Evolutionary conservation across 495 filamentous ascomycete genomes (phyloP).

Genomic region (Penicillium egyptiacum): DNA sequence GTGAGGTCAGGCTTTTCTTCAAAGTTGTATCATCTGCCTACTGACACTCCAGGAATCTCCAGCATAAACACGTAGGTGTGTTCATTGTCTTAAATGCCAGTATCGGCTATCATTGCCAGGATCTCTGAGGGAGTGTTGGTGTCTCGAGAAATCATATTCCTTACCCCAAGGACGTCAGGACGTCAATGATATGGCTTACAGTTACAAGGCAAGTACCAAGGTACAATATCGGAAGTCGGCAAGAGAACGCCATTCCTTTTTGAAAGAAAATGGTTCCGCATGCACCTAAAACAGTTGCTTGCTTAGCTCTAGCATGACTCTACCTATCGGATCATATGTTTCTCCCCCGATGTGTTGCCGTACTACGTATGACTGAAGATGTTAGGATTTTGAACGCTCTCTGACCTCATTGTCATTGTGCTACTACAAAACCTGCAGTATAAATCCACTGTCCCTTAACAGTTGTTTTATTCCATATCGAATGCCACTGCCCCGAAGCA

Average conservation of each 20-base stretch:
- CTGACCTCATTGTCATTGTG: constrained; percentile 2
- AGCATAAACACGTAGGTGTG: too few species aligned
- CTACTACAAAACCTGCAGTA: background rate
- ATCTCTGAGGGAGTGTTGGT: too few species aligned
- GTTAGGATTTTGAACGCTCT: background rate
- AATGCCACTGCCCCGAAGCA: background rate
- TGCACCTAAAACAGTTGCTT: background rate
- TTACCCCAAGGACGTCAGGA: too few species aligned
- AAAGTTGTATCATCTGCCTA: too few species aligned
- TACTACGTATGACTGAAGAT: background rate
- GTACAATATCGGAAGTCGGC: background rate
- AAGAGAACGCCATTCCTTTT: background rate
- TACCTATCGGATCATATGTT: background rate
- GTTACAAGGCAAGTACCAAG: background rate
- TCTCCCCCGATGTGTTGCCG: background rate
- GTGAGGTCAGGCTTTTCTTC: too few species aligned
- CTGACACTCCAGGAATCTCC: too few species aligned
- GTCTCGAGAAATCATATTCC: too few species aligned
- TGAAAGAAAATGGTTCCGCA: background rate
- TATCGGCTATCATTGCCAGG: too few species aligned
- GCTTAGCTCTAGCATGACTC: background rate
- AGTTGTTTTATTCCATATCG: background rate
- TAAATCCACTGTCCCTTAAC: background rate
- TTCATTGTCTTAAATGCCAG: too few species aligned
- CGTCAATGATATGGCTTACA: too few species aligned